Evolutionary conservation across 305 asterid species (phyloP).

Genomic region (Fraxinus ornus): DNA sequence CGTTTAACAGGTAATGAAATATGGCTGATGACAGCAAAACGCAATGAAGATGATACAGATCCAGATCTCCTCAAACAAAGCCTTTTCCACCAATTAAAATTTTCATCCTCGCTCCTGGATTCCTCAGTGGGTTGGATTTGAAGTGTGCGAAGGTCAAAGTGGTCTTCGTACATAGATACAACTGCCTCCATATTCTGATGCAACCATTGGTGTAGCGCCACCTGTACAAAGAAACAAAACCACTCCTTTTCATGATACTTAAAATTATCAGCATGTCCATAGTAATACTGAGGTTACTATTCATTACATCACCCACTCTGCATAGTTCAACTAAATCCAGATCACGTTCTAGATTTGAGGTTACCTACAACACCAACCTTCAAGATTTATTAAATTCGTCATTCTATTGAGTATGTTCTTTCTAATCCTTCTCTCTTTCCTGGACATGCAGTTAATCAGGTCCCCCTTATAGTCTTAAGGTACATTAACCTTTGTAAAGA

Average conservation of each 20-base stretch:
- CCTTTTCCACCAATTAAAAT: conserved; percentile 76
- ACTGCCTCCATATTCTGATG: conserved; percentile 91
- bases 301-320: conserved; percentile 1
- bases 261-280: not conserved
- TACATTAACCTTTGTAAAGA: not conserved
- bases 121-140: conserved; percentile 47
- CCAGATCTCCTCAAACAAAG: conserved; percentile 46
- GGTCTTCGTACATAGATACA: conserved; percentile 92
- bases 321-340: conserved; percentile 8
- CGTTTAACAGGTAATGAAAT: conserved; percentile 76
- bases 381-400: not conserved
- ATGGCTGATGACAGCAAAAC: conserved; percentile 48
- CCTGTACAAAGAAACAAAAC: conserved; percentile 45
- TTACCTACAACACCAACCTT: not conserved
- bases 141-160: conserved; percentile 74
- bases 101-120: conserved; percentile 40
- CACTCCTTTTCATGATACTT: conserved; percentile 18
- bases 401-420: not conserved
- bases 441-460: not conserved
- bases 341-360: conserved; percentile 7
- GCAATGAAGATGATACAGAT: conserved; percentile 38
- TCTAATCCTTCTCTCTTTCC: not conserved
- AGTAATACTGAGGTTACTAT: not conserved
- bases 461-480: not conserved
- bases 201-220: conserved; percentile 81